Conservation (phyloP, 768 basidiomycete species). For the Lanmaoa rubissima region DNA sequence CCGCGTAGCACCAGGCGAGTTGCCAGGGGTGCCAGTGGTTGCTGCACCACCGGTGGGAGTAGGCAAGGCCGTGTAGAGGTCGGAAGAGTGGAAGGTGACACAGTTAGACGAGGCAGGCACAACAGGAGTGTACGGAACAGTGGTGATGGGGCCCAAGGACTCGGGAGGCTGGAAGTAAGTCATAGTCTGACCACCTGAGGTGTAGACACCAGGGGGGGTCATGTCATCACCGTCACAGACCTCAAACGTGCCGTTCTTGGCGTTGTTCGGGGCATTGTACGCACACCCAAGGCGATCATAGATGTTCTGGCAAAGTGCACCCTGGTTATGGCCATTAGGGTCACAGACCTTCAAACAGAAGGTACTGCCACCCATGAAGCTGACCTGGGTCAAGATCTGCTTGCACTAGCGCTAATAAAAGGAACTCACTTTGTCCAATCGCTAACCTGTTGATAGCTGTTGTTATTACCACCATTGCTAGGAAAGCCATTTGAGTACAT, state of each 20-base stretch:
- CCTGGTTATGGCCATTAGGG: conserved; percentile 47
- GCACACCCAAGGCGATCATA: conserved; percentile 72
- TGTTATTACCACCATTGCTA: conserved; percentile 41
- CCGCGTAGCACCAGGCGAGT: conserved; percentile 11
- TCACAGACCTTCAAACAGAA: conserved; percentile 80
- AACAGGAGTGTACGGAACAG: conserved; percentile 43
- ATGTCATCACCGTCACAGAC: conserved; percentile 67
- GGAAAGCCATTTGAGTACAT: conserved; percentile 63
- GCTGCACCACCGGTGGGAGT: conserved; percentile 4
- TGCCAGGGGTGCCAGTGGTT: neutral
- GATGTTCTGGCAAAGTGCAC: conserved; percentile 65
- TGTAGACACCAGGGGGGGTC: conserved; percentile 54
- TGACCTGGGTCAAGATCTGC: conserved; percentile 21
- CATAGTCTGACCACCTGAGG: conserved; percentile 36
- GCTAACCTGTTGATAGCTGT: conserved; percentile 49
- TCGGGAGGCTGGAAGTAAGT: conserved; percentile 51
- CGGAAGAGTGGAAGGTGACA: conserved; percentile 34
- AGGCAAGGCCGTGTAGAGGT: conserved; percentile 34
- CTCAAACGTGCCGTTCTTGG: conserved; percentile 58
- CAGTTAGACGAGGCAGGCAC: conserved; percentile 46
- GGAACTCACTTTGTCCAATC: conserved; percentile 69
- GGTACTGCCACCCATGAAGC: conserved; percentile 64
- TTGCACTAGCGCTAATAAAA: neutral
- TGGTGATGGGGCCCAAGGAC: conserved; percentile 42
- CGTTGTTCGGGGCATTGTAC: conserved; percentile 70